Evolutionary conservation across 257 asterid genomes (phyloP).

Genomic region (Mitragyna speciosa): DNA sequence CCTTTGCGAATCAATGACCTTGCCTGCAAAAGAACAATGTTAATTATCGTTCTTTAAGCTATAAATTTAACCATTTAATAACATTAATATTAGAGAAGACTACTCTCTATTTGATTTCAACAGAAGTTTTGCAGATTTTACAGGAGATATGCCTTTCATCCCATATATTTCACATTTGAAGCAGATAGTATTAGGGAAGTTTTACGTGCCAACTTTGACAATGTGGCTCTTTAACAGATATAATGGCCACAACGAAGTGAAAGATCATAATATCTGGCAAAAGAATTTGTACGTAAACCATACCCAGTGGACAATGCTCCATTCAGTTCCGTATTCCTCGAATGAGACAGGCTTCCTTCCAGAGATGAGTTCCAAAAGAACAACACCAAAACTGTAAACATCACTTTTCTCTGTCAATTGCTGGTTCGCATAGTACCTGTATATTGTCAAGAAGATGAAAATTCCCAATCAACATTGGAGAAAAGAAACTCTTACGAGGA

Average conservation of each 20-base stretch:
- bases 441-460: not conserved
- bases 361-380: slow-evolving; percentile 83
- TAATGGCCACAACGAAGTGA: not conserved
- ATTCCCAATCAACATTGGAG: not conserved
- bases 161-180: not conserved
- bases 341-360: slow-evolving; percentile 85
- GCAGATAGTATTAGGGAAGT: not conserved
- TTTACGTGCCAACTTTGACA: not conserved
- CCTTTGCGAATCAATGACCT: slow-evolving; percentile 90
- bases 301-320: slow-evolving; percentile 99
- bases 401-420: slow-evolving; percentile 96
- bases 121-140: not conserved
- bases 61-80: not conserved
- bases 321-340: slow-evolving; percentile 84
- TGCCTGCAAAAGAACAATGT: slow-evolving; percentile 46
- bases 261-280: not conserved
- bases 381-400: slow-evolving; percentile 95
- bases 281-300: slow-evolving; percentile 18
- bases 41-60: not conserved
- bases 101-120: not conserved
- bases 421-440: slow-evolving; percentile 93
- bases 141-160: not conserved
- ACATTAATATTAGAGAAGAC: not conserved
- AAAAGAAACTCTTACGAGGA: not conserved
- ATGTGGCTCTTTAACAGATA: not conserved